These are phyloP conservation scores for Amaranthus tricolor DNA, from an alignment of 179 eudicot genomes.

Conservation along the genomic window DNA sequence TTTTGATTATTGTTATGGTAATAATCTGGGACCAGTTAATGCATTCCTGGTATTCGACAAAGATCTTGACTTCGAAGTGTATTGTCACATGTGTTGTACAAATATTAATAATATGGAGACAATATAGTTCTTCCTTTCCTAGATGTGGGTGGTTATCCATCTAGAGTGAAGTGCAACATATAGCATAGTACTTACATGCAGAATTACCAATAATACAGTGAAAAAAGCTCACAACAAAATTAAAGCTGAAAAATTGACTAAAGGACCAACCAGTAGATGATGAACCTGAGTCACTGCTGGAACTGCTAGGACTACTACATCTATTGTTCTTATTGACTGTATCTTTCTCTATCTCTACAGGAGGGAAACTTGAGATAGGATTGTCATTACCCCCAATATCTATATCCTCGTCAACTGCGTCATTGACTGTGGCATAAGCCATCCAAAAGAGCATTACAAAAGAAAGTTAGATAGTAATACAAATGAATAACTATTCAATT, in stretches of 20 bases:
- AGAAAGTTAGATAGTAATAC: conserved; percentile 4
- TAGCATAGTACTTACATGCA: background rate
- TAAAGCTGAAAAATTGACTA: background rate
- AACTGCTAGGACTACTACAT: conserved; percentile 37
- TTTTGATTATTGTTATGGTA: too few species aligned
- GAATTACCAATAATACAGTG: background rate
- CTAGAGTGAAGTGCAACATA: too few species aligned
- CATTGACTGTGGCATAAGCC: conserved; percentile 42
- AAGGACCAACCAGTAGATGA: conserved; percentile 37
- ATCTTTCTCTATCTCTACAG: conserved; percentile 54
- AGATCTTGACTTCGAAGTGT: too few species aligned
- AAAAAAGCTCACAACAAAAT: background rate
- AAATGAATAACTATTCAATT: background rate
- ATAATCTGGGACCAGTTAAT: too few species aligned
- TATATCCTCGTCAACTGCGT: conserved; percentile 59
- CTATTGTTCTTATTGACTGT: conserved; percentile 34
- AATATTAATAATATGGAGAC: too few species aligned
- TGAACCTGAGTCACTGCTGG: conserved; percentile 43
- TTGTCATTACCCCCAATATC: conserved; percentile 77
- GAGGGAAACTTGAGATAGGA: conserved; percentile 66
- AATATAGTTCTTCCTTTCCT: too few species aligned
- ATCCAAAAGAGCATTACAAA: conserved; percentile 6
- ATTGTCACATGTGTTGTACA: too few species aligned
- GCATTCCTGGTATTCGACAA: too few species aligned
- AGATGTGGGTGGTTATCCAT: too few species aligned